Evolutionary conservation across 805 yeast genomes (phyloP).

Genomic region (Priceomyces medius): DNA sequence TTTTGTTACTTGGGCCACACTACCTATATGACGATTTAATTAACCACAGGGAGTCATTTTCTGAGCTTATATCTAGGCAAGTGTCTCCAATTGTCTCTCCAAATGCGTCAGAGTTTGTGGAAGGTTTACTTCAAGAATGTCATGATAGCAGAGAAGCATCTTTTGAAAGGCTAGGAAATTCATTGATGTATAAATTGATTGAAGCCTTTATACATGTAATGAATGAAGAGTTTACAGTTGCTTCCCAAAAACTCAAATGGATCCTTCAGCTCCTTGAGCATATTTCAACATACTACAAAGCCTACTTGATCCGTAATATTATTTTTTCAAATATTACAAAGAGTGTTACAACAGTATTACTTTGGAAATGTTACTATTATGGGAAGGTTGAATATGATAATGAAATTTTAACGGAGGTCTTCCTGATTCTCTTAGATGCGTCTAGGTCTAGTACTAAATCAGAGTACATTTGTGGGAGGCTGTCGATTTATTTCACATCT

Average conservation of each 20-base stretch:
- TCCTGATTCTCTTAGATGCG: conserved; percentile 10
- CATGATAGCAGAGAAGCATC: neutral
- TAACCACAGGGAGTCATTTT: neutral
- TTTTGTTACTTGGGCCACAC: conserved; percentile 15
- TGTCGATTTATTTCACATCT: conserved; percentile 22
- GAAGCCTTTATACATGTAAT: conserved; percentile 17
- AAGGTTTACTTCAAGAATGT: neutral
- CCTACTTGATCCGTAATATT: conserved; percentile 10
- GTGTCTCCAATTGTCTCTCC: neutral
- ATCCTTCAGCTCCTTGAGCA: conserved; percentile 3
- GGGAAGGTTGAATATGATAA: conserved; percentile 12
- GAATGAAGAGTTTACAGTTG: conserved; percentile 14
- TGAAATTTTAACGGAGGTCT: conserved; percentile 8
- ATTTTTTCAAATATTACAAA: conserved; percentile 12
- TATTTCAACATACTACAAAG: conserved; percentile 2
- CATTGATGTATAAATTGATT: conserved; percentile 17
- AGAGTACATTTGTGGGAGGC: conserved; percentile 21
- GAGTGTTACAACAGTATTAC: conserved; percentile 10
- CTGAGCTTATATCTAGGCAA: neutral
- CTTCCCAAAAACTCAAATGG: conserved; percentile 20
- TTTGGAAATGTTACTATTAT: conserved; percentile 14
- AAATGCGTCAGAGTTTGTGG: neutral
- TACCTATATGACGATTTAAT: conserved; percentile 12
- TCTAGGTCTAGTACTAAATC: conserved; percentile 8
- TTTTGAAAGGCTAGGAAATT: conserved; percentile 6